phyloP scores from a whole-genome alignment of 257 asterid genomes.

The Solanum ossicruentum region DNA sequence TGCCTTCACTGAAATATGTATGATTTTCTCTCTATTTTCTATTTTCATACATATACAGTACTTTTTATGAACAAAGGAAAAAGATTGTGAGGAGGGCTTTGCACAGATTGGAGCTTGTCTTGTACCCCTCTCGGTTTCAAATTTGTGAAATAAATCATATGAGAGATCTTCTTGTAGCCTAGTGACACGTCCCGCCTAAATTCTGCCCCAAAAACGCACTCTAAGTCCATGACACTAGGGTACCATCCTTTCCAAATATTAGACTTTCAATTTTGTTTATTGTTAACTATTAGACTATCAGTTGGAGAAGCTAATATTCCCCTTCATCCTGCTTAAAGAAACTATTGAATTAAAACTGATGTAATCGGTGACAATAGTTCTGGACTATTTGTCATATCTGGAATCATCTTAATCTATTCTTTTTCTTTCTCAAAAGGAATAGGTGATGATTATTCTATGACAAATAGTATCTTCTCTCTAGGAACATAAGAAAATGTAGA shows the following conservation, averaged over 20 bases:
- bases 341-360: background rate
- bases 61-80: background rate
- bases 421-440: background rate
- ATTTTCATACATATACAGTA: background rate
- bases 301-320: background rate
- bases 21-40: background rate
- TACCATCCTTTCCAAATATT: background rate
- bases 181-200: too few relatives aligned
- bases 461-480: background rate
- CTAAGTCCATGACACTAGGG: too few relatives aligned
- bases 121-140: background rate
- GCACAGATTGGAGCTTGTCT: background rate
- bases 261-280: background rate
- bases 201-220: too few relatives aligned
- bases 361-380: background rate
- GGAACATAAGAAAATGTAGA: background rate
- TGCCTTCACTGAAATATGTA: background rate
- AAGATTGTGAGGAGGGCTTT: background rate
- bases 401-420: background rate
- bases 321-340: background rate
- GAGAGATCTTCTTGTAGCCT: background rate
- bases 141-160: background rate
- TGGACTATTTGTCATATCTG: background rate
- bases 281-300: background rate
- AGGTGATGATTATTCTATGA: background rate